A percentile compares a stretch with the other conserved stretches of the same genome.
phyloP scores from a whole-genome alignment of 2,329 filamentous ascomycete genomes.

The Hypocrella siamensis region DNA sequence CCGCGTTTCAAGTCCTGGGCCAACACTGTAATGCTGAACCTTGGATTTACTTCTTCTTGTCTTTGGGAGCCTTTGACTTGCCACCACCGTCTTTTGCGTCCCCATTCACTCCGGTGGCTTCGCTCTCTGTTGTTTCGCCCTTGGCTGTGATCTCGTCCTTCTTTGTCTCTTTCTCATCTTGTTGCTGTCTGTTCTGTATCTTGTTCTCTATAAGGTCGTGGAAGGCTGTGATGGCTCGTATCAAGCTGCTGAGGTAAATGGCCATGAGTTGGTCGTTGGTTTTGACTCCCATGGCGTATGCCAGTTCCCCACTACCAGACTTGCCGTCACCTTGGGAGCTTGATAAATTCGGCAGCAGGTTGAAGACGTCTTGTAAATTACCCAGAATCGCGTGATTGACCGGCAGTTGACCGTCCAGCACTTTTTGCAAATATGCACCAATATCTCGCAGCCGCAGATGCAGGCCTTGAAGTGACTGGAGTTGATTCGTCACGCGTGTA shows the following conservation, averaged over 20 bases:
- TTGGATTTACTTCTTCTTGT: constrained; percentile 33
- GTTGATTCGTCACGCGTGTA: constrained; percentile 90
- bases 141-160: constrained; percentile 52
- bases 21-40: no score
- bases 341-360: constrained; percentile 88
- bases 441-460: constrained; percentile 93
- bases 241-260: constrained; percentile 93
- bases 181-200: constrained; percentile 95
- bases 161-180: constrained; percentile 87
- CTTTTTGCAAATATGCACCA: constrained; percentile 87
- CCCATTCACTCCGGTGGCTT: constrained; percentile 20
- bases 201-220: constrained; percentile 99
- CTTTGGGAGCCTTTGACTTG: constrained; percentile 42
- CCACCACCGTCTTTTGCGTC: constrained; percentile 33
- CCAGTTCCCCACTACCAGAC: constrained; percentile 62
- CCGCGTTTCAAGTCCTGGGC: no score
- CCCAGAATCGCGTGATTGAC: constrained; percentile 96
- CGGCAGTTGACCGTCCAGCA: constrained; percentile 79
- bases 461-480: constrained; percentile 91
- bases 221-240: constrained; percentile 95
- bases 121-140: constrained; percentile 40
- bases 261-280: constrained; percentile 98
- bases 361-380: constrained; percentile 98
- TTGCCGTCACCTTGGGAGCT: constrained; percentile 58
- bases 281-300: constrained; percentile 96